These are phyloP conservation scores for Plantago ovata DNA, from an alignment of 257 asterid species.

Conservation along the genomic window DNA sequence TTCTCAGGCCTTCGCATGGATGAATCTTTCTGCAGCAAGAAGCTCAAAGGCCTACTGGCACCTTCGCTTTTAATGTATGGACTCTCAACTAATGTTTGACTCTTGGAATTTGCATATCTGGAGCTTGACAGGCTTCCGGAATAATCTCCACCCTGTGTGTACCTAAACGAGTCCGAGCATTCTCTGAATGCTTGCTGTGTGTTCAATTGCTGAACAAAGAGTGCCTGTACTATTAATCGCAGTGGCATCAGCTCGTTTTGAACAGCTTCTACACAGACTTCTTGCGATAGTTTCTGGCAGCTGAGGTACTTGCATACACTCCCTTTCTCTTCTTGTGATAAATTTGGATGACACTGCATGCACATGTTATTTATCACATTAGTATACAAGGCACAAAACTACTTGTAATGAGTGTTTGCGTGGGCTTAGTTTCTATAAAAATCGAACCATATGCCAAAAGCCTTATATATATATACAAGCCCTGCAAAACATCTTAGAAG, in stretches of 20 bases:
- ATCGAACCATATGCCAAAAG: no score
- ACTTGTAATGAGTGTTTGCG: no score
- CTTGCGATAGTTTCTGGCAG: constrained; percentile 68
- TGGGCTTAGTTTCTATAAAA: no score
- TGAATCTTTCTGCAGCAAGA: constrained; percentile 39
- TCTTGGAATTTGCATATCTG: constrained; percentile 43
- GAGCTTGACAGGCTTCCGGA: constrained; percentile 49
- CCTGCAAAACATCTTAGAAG: no score
- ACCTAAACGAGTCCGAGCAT: constrained; percentile 59
- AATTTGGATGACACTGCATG: constrained; percentile 44
- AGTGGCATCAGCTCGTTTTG: constrained; percentile 71
- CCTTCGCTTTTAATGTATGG: constrained; percentile 37
- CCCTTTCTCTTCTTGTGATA: constrained; percentile 61
- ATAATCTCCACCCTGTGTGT: constrained; percentile 37
- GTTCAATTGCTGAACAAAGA: constrained; percentile 65
- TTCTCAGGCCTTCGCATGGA: constrained; percentile 20
- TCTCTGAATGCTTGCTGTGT: constrained; percentile 66
- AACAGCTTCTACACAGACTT: constrained; percentile 61
- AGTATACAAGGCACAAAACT: no score
- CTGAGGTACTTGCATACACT: constrained; percentile 55
- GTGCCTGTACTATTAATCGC: constrained; percentile 69
- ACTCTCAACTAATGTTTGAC: constrained; percentile 39
- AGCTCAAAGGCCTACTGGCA: constrained; percentile 31
- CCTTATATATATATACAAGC: no score
- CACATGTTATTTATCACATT: neutral